These are phyloP conservation scores for Erodium moschatum DNA, from an alignment of 441 rosid species.

Conservation along the genomic window DNA sequence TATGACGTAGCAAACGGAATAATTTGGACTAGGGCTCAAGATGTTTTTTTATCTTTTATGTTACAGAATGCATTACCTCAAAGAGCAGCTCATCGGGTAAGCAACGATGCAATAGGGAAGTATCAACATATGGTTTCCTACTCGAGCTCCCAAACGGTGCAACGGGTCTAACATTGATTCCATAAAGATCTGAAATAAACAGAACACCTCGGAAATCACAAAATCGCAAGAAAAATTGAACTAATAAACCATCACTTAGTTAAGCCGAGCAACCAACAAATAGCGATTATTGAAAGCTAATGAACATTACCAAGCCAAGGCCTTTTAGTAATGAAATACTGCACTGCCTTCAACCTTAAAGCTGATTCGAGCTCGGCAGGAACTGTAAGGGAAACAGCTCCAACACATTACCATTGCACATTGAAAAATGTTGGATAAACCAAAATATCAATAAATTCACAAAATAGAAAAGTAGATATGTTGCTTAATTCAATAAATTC, in stretches of 20 bases:
- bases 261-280: too few species aligned
- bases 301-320: conserved; percentile 70
- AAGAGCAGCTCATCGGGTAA: conserved; percentile 90
- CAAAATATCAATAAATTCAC: neutral
- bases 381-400: conserved; percentile 31
- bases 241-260: too few species aligned
- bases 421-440: neutral
- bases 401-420: neutral
- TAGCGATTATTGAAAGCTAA: too few species aligned
- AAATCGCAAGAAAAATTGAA: neutral
- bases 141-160: conserved; percentile 71
- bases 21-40: too few species aligned
- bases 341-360: conserved; percentile 60
- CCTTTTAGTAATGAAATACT: conserved; percentile 57
- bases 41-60: neutral
- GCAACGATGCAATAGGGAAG: conserved; percentile 64
- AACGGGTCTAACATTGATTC: conserved; percentile 73
- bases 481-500: too few species aligned
- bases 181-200: conserved; percentile 61
- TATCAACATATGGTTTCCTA: conserved; percentile 50
- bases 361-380: conserved; percentile 79
- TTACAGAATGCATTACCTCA: conserved; percentile 42
- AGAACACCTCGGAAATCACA: neutral
- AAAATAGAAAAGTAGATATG: too few species aligned
- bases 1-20: neutral